These are phyloP conservation scores for Solanum tarapatanum DNA, from an alignment of 257 asterid genomes.

Conservation along the genomic window DNA sequence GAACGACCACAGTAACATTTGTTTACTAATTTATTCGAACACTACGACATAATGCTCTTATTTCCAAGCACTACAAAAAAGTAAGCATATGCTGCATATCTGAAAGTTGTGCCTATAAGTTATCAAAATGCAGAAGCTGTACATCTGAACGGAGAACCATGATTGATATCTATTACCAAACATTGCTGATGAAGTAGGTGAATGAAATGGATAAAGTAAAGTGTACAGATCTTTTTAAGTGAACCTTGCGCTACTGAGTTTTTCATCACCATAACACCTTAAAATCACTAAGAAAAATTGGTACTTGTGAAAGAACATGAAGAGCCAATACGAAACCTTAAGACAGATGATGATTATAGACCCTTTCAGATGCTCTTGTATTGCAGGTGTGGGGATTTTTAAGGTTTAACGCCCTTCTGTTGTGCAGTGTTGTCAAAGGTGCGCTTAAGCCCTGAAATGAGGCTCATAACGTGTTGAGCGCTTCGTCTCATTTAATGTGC, in stretches of 20 bases:
- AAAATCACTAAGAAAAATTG: background rate
- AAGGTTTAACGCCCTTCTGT: background rate
- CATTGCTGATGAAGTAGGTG: background rate
- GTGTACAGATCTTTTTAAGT: background rate
- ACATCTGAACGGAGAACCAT: background rate
- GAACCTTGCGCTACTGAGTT: background rate
- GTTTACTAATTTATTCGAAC: background rate
- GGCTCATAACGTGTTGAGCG: background rate
- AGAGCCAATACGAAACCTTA: background rate
- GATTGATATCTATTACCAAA: background rate
- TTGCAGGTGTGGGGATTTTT: background rate
- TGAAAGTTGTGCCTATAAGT: background rate
- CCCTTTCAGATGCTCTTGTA: background rate
- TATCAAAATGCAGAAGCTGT: background rate
- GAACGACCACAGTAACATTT: background rate
- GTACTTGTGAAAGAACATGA: background rate
- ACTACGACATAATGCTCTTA: background rate
- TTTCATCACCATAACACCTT: background rate
- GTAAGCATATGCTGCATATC: background rate
- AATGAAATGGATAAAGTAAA: background rate
- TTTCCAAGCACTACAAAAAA: background rate
- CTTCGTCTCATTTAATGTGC: background rate
- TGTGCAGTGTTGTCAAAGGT: background rate
- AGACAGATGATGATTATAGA: background rate
- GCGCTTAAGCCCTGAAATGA: background rate